Base-by-base conservation (phyloP, 257 asterid species). In the Nicotiana tabacum region DNA sequence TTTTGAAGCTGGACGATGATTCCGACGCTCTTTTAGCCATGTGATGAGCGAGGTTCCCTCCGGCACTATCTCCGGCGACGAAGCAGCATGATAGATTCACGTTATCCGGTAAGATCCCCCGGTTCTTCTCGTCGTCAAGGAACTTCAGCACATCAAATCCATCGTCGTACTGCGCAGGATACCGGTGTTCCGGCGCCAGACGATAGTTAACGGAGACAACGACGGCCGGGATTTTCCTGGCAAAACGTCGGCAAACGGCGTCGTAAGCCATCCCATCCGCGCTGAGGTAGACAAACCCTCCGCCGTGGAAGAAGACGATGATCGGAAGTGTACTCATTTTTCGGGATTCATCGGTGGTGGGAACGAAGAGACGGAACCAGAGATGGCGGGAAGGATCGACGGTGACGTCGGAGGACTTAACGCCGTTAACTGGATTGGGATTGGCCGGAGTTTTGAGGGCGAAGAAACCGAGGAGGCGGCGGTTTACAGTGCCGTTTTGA, bases 51-150 rank as follows among this genome's bases (percentile, higher is more conserved):
- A 94, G 58, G 43, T 94, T 92, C 13, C 86, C 98, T 13, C 97
- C 97, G 72, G 98, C 98, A 18, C 97, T 92, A 27, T 94, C 98
- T 32, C 98, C 97, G 16, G 92, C 98, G 5, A 92, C 86, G 33
- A 92, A 92, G 37, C 97, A 92, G 0, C 90, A 87, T 27, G 93
- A 85, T 72, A 94, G 18, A 80, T 94, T 90, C n/a, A 91, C 93
- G 83, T 87, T 91, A 11, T 2, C 90, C 70, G 98, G 95, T 80
- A 94, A 86, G 6, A 91, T 46, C 30, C 17, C 61, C 48, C 81
- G 29, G 65, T 32, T 81, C 65, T 60, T 85, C 79, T 72, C 90
- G 33, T 83, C 82, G 57, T 91, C 97, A 11, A 94, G 86, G 82
- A 87, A 94, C 66, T 82, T 84, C 9, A 92, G 88, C 21, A 87